phyloP scores from a whole-genome alignment of 2,329 filamentous ascomycete genomes.

The Didymella keratinophila region DNA sequence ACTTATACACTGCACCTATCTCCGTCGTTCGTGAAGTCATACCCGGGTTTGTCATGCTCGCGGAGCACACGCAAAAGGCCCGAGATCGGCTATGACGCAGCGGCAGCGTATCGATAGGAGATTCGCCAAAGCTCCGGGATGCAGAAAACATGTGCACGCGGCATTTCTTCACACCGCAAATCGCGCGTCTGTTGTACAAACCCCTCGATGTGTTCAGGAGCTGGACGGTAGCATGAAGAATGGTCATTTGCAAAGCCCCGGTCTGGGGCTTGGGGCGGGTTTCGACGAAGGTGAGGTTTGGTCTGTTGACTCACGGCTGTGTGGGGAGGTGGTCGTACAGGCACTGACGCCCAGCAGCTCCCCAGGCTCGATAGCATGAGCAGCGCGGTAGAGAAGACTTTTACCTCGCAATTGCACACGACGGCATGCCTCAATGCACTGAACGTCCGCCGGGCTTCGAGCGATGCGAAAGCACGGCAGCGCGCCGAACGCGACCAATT shows the following conservation, averaged over 20 bases:
- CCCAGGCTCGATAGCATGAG: conserved; percentile 35
- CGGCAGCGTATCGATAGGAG: conserved; percentile 30
- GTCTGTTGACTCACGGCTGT: conserved; percentile 19
- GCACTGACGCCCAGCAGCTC: conserved; percentile 26
- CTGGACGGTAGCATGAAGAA: conserved; percentile 48
- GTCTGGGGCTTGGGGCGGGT: conserved; percentile 43
- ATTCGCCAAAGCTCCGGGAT: conserved; percentile 14
- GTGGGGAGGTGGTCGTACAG: conserved; percentile 5
- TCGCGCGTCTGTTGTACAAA: conserved; percentile 9
- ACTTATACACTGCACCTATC: conserved; percentile 8
- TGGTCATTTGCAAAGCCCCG: conserved; percentile 48
- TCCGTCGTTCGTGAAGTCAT: conserved; percentile 10
- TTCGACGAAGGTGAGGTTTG: conserved; percentile 30
- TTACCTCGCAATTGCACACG: conserved; percentile 23
- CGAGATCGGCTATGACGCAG: conserved; percentile 25
- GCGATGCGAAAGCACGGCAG: conserved; percentile 47
- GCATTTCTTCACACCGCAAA: conserved; percentile 17
- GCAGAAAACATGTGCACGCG: conserved; percentile 19
- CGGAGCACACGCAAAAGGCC: conserved; percentile 5
- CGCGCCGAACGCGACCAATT: conserved; percentile 49
- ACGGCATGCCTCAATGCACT: conserved; percentile 16
- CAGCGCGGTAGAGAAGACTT: conserved; percentile 9
- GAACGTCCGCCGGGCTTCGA: conserved; percentile 34
- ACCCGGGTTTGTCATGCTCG: conserved; percentile 18
- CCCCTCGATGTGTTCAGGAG: conserved; percentile 20